Percentiles rank a stretch among this genome's conserved stretches.
Evolutionary conservation across 805 yeast genomes (phyloP).

Genomic region (Metschnikowia proteae): DNA sequence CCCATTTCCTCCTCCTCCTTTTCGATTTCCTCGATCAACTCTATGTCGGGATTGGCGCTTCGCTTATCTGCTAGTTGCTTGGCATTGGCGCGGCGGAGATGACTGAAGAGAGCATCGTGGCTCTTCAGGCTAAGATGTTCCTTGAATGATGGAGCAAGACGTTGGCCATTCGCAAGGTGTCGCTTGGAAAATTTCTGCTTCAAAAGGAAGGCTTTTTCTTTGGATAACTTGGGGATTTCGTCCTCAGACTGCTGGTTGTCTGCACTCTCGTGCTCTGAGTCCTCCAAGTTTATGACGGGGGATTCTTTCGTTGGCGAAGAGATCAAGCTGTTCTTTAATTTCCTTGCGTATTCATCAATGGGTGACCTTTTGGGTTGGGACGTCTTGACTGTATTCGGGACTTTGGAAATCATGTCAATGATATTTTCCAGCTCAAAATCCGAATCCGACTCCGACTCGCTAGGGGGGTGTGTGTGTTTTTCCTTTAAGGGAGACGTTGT

Average conservation of each 20-base stretch:
- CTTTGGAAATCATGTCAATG: slow-evolving; percentile 10
- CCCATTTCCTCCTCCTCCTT: slow-evolving; percentile 44
- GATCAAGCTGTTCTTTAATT: slow-evolving; percentile 23
- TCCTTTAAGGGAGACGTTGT: slow-evolving; percentile 28
- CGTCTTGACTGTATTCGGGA: slow-evolving; percentile 1
- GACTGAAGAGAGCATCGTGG: slow-evolving; percentile 28
- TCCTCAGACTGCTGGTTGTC: slow-evolving; percentile 10
- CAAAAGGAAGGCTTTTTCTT: slow-evolving; percentile 29
- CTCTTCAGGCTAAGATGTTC: slow-evolving; percentile 4
- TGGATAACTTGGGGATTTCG: slow-evolving; percentile 29
- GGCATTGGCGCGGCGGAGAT: slow-evolving; percentile 42
- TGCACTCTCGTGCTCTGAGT: slow-evolving; percentile 23
- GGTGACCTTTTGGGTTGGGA: slow-evolving; percentile 20
- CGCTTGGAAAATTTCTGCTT: slow-evolving; percentile 31
- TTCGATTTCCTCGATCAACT: slow-evolving; percentile 34
- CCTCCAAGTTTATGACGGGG: slow-evolving; percentile 25
- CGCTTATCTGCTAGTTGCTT: slow-evolving; percentile 36
- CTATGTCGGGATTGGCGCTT: slow-evolving; percentile 22
- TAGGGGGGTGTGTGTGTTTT: background rate
- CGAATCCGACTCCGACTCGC: slow-evolving; percentile 9
- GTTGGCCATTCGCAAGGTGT: slow-evolving; percentile 10
- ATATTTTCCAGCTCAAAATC: slow-evolving; percentile 12
- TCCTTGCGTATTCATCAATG: slow-evolving; percentile 34
- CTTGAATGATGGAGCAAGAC: slow-evolving; percentile 3
- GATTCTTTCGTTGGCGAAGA: slow-evolving; percentile 24